A percentile compares a stretch with the other conserved stretches of the same genome.
These are phyloP conservation scores for Zygosaccharomyces kombuchaensis DNA, from an alignment of 805 yeast species.

Conservation along the genomic window DNA sequence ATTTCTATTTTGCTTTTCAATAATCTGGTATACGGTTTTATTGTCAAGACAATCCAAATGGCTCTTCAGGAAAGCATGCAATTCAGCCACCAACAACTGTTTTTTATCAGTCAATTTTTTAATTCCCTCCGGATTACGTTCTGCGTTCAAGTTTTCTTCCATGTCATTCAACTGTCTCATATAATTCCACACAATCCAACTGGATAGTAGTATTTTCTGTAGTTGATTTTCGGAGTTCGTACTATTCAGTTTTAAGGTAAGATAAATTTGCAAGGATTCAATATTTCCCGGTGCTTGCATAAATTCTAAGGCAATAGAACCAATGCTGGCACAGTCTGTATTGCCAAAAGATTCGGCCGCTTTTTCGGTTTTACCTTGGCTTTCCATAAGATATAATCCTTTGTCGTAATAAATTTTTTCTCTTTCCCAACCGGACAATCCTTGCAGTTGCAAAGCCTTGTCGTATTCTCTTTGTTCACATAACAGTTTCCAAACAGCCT, in stretches of 20 bases:
- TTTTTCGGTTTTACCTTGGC: slow-evolving; percentile 29
- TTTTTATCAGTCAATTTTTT: slow-evolving; percentile 24
- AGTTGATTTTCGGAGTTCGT: slow-evolving; percentile 30
- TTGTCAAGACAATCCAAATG: slow-evolving; percentile 54
- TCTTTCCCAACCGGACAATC: slow-evolving; percentile 35
- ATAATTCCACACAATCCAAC: slow-evolving; percentile 38
- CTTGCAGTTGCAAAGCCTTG: slow-evolving; percentile 51
- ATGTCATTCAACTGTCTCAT: slow-evolving; percentile 34
- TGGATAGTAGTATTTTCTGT: slow-evolving; percentile 32
- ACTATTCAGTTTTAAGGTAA: slow-evolving; percentile 39
- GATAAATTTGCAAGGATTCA: slow-evolving; percentile 45
- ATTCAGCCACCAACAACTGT: slow-evolving; percentile 30
- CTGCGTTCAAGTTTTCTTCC: slow-evolving; percentile 34
- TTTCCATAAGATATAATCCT: slow-evolving; percentile 46
- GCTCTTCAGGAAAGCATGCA: slow-evolving; percentile 47
- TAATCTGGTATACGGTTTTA: slow-evolving; percentile 65
- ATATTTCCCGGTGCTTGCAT: slow-evolving; percentile 39
- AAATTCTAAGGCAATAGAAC: slow-evolving; percentile 57
- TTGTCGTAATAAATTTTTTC: slow-evolving; percentile 51
- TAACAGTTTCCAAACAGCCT: slow-evolving; percentile 68
- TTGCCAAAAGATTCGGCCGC: slow-evolving; percentile 58
- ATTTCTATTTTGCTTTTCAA: slow-evolving; percentile 60
- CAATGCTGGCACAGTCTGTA: slow-evolving; percentile 59
- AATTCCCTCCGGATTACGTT: slow-evolving; percentile 21
- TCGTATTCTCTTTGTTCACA: slow-evolving; percentile 53